Percentiles rank a stretch among this genome's conserved stretches.
These are phyloP conservation scores for Colletotrichum gloeosporioides DNA, from an alignment of 2,329 filamentous ascomycete genomes.

Conservation along the genomic window DNA sequence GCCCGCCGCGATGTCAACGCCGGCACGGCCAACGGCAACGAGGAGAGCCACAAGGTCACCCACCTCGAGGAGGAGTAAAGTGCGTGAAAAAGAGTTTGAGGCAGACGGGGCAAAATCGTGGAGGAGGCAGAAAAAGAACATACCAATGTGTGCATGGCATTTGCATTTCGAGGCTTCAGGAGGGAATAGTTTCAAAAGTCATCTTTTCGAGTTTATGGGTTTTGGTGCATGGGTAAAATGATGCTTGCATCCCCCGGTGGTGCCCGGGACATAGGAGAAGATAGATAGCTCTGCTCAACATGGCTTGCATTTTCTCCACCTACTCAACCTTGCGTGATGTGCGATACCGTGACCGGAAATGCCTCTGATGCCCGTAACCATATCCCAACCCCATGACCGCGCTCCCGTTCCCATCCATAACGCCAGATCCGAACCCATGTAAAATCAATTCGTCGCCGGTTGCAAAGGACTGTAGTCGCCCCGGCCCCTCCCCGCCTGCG, in stretches of 20 bases:
- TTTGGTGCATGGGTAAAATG: conserved; percentile 9
- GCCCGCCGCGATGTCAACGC: conserved; percentile 67
- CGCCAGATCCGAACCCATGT: neutral
- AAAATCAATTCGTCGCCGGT: neutral
- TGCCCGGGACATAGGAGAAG: neutral
- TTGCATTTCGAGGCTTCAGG: conserved; percentile 5
- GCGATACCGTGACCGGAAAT: neutral
- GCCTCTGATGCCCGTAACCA: neutral
- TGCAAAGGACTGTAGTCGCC: conserved; percentile 13
- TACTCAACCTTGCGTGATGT: neutral
- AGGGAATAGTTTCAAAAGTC: neutral
- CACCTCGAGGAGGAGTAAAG: conserved; percentile 56
- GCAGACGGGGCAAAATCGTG: neutral
- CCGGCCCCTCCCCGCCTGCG: conserved; percentile 5
- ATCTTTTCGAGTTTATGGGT: neutral
- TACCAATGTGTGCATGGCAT: neutral
- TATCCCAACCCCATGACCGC: neutral
- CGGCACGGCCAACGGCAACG: conserved; percentile 35
- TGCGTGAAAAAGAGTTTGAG: neutral
- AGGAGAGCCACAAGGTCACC: conserved; percentile 44
- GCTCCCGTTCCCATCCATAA: neutral
- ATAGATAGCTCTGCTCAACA: conserved; percentile 1
- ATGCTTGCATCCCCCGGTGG: neutral
- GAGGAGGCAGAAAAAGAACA: neutral
- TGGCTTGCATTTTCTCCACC: neutral